Evolutionary conservation across 768 basidiomycete species (phyloP).

Genomic region (Termitomyces sp.): DNA sequence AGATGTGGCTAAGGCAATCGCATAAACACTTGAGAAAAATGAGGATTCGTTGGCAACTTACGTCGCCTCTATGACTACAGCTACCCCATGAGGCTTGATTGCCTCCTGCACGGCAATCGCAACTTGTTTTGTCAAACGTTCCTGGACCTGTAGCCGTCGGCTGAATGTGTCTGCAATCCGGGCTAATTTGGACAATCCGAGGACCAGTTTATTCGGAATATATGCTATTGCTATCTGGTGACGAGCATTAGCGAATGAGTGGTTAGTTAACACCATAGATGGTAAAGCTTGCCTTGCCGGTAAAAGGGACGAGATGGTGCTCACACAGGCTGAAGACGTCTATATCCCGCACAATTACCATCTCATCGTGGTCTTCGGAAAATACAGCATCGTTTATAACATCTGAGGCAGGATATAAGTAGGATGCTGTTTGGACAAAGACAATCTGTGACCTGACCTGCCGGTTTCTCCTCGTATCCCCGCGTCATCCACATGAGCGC

Average conservation of each 20-base stretch:
- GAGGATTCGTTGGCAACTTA: slow-evolving; percentile 38
- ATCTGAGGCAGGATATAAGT: slow-evolving; percentile 41
- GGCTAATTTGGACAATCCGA: slow-evolving; percentile 94
- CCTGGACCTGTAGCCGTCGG: slow-evolving; percentile 93
- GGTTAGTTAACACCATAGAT: slow-evolving; percentile 2
- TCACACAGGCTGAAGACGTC: slow-evolving; percentile 97
- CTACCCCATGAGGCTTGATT: slow-evolving; percentile 94
- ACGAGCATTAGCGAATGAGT: slow-evolving; percentile 15
- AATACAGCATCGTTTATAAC: slow-evolving; percentile 99
- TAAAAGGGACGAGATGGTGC: slow-evolving; percentile 97
- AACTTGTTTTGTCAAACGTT: slow-evolving; percentile 95
- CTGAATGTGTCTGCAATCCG: slow-evolving; percentile 97
- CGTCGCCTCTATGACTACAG: slow-evolving; percentile 98
- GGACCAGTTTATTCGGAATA: slow-evolving; percentile 90
- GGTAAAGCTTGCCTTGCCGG: slow-evolving; percentile 71
- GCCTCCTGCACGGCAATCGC: slow-evolving; percentile 98
- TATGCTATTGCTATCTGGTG: slow-evolving; percentile 92
- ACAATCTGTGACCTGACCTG: slow-evolving; percentile 52
- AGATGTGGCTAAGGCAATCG: slow-evolving; percentile 68
- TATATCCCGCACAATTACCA: slow-evolving; percentile 98
- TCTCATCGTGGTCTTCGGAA: slow-evolving; percentile 98
- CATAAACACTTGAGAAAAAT: slow-evolving; percentile 1
- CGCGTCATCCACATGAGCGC: slow-evolving; percentile 99
- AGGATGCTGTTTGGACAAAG: slow-evolving; percentile 5
- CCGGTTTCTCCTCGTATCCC: slow-evolving; percentile 93